These are phyloP conservation scores for Pharus latifolius DNA, from an alignment of 176 grass and related monocot genomes.

Conservation along the genomic window DNA sequence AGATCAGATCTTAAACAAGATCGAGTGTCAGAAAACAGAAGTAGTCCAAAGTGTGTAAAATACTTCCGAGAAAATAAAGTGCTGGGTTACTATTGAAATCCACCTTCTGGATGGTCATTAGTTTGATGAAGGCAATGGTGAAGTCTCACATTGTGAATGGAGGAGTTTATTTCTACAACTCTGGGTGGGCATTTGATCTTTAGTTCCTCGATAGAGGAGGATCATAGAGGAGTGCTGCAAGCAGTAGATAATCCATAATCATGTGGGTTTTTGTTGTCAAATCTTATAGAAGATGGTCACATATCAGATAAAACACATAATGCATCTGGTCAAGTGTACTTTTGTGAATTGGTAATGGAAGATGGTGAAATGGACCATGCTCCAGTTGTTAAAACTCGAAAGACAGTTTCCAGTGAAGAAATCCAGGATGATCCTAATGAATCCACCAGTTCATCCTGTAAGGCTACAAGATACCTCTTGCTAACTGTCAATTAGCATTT, in stretches of 20 bases:
- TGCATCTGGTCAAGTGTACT: background rate
- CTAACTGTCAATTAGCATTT: background rate
- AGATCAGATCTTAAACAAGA: conserved; percentile 26
- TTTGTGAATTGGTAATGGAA: background rate
- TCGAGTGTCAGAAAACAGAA: background rate
- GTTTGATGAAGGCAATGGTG: conserved; percentile 12
- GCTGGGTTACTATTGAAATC: conserved; percentile 26
- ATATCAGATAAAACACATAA: conserved; percentile 1
- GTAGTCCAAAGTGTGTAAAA: conserved; percentile 3
- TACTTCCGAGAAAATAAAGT: conserved; percentile 13
- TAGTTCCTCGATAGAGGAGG: conserved; percentile 7
- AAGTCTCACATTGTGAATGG: conserved; percentile 20
- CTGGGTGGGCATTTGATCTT: conserved; percentile 24
- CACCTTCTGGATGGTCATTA: background rate
- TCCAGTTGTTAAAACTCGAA: background rate
- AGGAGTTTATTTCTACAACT: conserved; percentile 24
- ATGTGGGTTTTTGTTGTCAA: background rate
- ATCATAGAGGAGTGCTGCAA: background rate
- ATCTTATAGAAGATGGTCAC: background rate
- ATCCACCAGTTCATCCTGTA: background rate
- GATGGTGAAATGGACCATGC: conserved; percentile 15
- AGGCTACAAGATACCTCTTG: conserved; percentile 7
- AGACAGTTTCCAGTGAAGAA: background rate
- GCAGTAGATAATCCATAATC: background rate
- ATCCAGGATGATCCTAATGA: background rate